Evolutionary conservation across 192 early-diverging fungal species (phyloP).

Genomic region (Coemansia sp.): DNA sequence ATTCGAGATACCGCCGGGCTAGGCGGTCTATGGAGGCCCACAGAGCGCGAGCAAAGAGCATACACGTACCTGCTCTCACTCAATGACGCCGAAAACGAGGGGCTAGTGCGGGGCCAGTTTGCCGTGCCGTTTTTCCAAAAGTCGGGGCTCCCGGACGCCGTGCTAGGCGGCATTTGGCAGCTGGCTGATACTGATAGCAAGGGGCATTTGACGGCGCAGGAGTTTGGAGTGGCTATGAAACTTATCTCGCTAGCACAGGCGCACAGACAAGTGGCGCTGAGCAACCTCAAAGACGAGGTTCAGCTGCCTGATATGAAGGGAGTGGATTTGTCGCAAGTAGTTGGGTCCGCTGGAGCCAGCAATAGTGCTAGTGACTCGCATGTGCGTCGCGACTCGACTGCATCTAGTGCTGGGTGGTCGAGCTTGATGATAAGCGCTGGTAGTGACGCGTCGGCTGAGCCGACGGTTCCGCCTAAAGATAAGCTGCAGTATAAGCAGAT

Average conservation of each 20-base stretch:
- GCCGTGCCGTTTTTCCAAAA: slow-evolving; percentile 78
- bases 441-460: slow-evolving; percentile 16
- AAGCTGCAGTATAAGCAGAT: slow-evolving; percentile 65
- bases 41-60: slow-evolving; percentile 63
- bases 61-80: slow-evolving; percentile 67
- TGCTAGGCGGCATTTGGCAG: slow-evolving; percentile 85
- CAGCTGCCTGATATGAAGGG: slow-evolving; percentile 68
- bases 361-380: slow-evolving; percentile 10
- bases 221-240: slow-evolving; percentile 84
- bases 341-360: background rate
- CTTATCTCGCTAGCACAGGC: slow-evolving; percentile 87
- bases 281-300: slow-evolving; percentile 51
- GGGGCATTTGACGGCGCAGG: slow-evolving; percentile 72
- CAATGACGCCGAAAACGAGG: slow-evolving; percentile 66
- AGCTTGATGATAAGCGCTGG: slow-evolving; percentile 16
- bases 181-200: slow-evolving; percentile 77
- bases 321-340: slow-evolving; percentile 32
- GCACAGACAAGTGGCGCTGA: slow-evolving; percentile 63
- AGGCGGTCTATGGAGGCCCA: slow-evolving; percentile 57
- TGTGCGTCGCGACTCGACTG: slow-evolving; percentile 38
- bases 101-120: slow-evolving; percentile 67
- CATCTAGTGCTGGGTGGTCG: slow-evolving; percentile 52
- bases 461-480: slow-evolving; percentile 53
- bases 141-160: slow-evolving; percentile 65
- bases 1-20: slow-evolving; percentile 20